phyloP scores from a whole-genome alignment of 495 filamentous ascomycete genomes.

The Daldinia loculata region DNA sequence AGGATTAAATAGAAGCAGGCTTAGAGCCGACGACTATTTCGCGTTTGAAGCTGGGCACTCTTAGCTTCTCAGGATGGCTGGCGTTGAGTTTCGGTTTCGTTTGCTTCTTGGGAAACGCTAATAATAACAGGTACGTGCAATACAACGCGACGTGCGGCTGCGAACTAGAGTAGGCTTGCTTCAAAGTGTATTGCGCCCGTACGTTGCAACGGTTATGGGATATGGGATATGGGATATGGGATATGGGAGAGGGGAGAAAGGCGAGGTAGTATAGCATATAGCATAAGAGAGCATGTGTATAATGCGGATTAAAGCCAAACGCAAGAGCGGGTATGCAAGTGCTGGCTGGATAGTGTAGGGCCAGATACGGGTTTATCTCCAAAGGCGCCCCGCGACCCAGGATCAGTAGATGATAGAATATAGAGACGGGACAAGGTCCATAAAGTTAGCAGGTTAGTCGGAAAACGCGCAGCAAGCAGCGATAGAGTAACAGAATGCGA shows the following conservation, averaged over 20 bases:
- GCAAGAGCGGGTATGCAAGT: constrained; percentile 46
- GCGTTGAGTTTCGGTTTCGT: constrained; percentile 31
- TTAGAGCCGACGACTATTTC: constrained; percentile 28
- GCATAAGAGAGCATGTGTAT: constrained; percentile 21
- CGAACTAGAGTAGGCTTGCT: constrained; percentile 2
- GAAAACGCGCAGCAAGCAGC: constrained; percentile 40
- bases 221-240: too few species aligned
- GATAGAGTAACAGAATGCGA: constrained; percentile 42
- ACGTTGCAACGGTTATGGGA: constrained; percentile 28
- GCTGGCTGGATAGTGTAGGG: constrained; percentile 31
- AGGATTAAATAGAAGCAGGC: constrained; percentile 15
- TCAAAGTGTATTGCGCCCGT: constrained; percentile 20
- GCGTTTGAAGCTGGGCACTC: constrained; percentile 19
- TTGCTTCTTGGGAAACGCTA: constrained; percentile 19
- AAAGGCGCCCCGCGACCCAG: constrained; percentile 36
- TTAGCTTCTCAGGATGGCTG: constrained; percentile 26
- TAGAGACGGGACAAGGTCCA: constrained; percentile 29
- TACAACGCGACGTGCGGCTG: not conserved
- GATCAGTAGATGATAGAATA: constrained; percentile 27
- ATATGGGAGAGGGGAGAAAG: constrained; percentile 8
- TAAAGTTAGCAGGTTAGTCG: constrained; percentile 24
- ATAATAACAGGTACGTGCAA: constrained; percentile 2
- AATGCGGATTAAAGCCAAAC: constrained; percentile 42
- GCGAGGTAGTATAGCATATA: constrained; percentile 12
- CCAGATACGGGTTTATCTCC: constrained; percentile 42